These are phyloP conservation scores for Jamesozyma lodderae DNA, from an alignment of 805 yeast species.

Conservation along the genomic window DNA sequence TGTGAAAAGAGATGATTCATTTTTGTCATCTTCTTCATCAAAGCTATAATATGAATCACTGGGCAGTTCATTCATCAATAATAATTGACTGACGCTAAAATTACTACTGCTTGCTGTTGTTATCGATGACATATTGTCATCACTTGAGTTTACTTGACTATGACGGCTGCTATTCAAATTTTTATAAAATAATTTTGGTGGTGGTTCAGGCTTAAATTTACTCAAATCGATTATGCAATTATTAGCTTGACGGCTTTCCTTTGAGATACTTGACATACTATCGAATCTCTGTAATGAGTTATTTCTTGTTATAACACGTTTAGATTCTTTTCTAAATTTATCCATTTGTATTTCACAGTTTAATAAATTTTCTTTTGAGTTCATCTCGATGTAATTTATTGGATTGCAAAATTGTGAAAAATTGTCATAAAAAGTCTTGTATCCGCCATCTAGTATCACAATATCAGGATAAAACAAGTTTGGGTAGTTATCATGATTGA, in stretches of 20 bases:
- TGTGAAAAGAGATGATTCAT: not conserved
- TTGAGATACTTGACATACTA: too few species aligned
- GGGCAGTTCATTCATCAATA: slow-evolving; percentile 14
- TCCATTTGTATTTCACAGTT: slow-evolving; percentile 45
- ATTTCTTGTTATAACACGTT: slow-evolving; percentile 28
- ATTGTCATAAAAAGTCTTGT: slow-evolving; percentile 61
- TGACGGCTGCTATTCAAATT: not conserved
- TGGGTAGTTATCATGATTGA: slow-evolving; percentile 73
- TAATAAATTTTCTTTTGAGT: slow-evolving; percentile 29
- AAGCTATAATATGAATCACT: slow-evolving; percentile 14
- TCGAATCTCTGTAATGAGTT: slow-evolving; percentile 25
- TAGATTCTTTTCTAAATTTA: slow-evolving; percentile 40
- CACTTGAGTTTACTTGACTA: slow-evolving; percentile 2
- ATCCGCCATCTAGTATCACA: slow-evolving; percentile 84
- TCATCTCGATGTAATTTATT: slow-evolving; percentile 79
- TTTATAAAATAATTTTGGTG: slow-evolving; percentile 21
- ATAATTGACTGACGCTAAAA: slow-evolving; percentile 13
- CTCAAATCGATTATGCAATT: too few species aligned
- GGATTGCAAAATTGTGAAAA: slow-evolving; percentile 59
- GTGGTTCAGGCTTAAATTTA: slow-evolving; percentile 19
- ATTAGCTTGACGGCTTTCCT: too few species aligned
- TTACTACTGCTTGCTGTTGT: slow-evolving; percentile 13
- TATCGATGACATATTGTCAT: slow-evolving; percentile 8
- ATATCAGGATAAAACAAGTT: slow-evolving; percentile 79
- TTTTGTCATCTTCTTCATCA: slow-evolving; percentile 12